Evolutionary conservation across 2,329 filamentous ascomycete genomes (phyloP).

Genomic region (Botrytis aclada): DNA sequence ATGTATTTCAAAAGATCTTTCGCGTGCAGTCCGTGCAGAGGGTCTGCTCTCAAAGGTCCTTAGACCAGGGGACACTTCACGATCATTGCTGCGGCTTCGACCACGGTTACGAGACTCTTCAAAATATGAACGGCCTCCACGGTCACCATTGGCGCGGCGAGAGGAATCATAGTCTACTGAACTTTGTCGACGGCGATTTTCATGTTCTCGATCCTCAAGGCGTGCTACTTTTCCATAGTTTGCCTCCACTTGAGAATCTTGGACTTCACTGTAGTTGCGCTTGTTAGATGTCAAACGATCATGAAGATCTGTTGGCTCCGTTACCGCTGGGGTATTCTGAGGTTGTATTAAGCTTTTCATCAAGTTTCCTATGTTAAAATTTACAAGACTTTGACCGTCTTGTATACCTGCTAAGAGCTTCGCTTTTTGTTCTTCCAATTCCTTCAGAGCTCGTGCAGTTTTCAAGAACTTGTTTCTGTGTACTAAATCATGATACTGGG

Average conservation of each 20-base stretch:
- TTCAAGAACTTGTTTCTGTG: constrained; percentile 37
- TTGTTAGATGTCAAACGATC: constrained; percentile 33
- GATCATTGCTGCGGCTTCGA: constrained; percentile 29
- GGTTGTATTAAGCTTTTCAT: constrained; percentile 1
- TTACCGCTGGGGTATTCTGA: not conserved
- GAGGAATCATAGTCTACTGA: constrained; percentile 26
- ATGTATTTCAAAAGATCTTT: constrained; percentile 24
- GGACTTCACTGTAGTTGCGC: constrained; percentile 32
- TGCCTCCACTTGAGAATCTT: constrained; percentile 24
- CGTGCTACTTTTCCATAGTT: constrained; percentile 30
- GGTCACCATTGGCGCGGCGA: constrained; percentile 27
- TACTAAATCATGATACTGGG: constrained; percentile 38
- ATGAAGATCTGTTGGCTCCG: constrained; percentile 19
- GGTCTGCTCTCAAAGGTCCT: constrained; percentile 30
- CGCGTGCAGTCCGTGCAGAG: constrained; percentile 26
- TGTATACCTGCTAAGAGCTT: constrained; percentile 35
- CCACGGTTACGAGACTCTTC: constrained; percentile 26
- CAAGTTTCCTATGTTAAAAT: constrained; percentile 10
- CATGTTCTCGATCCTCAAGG: constrained; percentile 28
- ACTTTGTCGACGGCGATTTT: constrained; percentile 26
- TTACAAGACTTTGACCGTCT: constrained; percentile 23
- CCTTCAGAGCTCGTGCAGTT: constrained; percentile 10
- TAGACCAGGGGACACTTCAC: constrained; percentile 31
- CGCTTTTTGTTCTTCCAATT: constrained; percentile 37
- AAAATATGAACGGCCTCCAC: constrained; percentile 26